Base-by-base conservation (phyloP, 73 alveolate species). In the Uronychia binucleata region DNA sequence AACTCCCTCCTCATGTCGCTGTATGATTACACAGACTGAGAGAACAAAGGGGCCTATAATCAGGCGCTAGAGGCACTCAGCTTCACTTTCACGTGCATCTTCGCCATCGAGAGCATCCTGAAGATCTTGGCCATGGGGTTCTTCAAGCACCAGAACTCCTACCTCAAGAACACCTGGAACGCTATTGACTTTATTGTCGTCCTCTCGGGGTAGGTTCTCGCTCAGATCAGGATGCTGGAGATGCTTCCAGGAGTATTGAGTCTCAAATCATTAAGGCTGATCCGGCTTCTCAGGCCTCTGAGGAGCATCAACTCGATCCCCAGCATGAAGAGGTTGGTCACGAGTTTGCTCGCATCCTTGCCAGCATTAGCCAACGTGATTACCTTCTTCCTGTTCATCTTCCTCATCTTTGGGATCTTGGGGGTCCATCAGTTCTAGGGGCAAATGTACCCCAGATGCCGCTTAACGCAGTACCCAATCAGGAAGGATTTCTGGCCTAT, bases 141-240 rank as follows among this genome's bases (percentile, higher is more conserved):
- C 29, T 27, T 82, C 28, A 57, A 91, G 19, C 79, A 82, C n/a
- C 32, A 31, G 19, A 60, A 75, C 30, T 58, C 95, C 1, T 93
- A 93, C 76, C 59, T 93, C n/a, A 87, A 96, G 75, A 95, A 84
- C 77, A 88, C 91, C 26, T 93, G 98, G 98, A 92, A 92, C 77
- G 79, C 92, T 25, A 46, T 85, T 13, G 91, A 85, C 32, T 85
- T 85, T 77, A n/a, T 46, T 57, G 91, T 85, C 27, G 91, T 85
- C 0, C 35, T 85, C 0, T n/a, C 86, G 1, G 91, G 90, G 90
- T 83, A 83, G 74, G n/a, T n/a, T n/a, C n/a, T n/a, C n/a, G n/a
- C n/a, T 82, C 25, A 29, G 14, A 1, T 30, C 67, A 77, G 91
- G 67, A 59, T 93, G 5, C 30, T 88, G 19, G 84, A 59, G 33